Base-by-base conservation (phyloP, 1,139 yeast genomes). In the Candida albicans region DNA sequence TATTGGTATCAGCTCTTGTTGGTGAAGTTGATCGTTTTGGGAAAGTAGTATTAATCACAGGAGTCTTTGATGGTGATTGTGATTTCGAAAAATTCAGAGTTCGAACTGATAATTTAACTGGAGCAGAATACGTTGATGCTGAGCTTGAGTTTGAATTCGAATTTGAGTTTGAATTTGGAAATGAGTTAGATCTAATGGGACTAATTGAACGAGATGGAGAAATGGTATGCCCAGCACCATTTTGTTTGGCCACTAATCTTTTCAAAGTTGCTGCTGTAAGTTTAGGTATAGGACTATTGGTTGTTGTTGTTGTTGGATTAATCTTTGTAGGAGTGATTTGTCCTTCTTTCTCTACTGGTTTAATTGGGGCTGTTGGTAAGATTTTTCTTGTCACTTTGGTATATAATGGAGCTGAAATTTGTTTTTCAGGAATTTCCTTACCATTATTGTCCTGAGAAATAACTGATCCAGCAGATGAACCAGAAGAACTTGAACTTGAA, bases 311-410 rank as follows among this genome's bases (percentile, higher is more conserved):
- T 2, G 40, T 24, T 29, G 42, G 24, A 2, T 36, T 35, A 9
- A 41, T 15, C n/a, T 40, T 38, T 3, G 43, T 35, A 10, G 34
- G 14, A 10, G 26, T n/a, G 33, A 18, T 26, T 43, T 45, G 12
- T 33, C 45, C 34, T 41, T 42, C 26, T 41, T 31, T 41, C 13
- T 43, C 44, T 30, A 37, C 35, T 14, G 41, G 27, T 27, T 41
- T 51, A 6, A 44, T 35, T 7, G 57, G 56, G 5, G 58, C 45
- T 8, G 54, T 50, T 0, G 72, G 67, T 14, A 67, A 43, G 4
- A 70, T 67, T 43, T 66, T 70, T 32, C 75, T 53, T 0, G 68
- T 56, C 1, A 68, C 74, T 46, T 65, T 68, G 3, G 64, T 45
- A 35, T 56, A 52, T 36, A 57, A 42, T 6, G 67, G 67, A n/a